These are phyloP conservation scores for Microbotryomycetes sp. DNA, from an alignment of 1,284 basidiomycete species.

Conservation along the genomic window DNA sequence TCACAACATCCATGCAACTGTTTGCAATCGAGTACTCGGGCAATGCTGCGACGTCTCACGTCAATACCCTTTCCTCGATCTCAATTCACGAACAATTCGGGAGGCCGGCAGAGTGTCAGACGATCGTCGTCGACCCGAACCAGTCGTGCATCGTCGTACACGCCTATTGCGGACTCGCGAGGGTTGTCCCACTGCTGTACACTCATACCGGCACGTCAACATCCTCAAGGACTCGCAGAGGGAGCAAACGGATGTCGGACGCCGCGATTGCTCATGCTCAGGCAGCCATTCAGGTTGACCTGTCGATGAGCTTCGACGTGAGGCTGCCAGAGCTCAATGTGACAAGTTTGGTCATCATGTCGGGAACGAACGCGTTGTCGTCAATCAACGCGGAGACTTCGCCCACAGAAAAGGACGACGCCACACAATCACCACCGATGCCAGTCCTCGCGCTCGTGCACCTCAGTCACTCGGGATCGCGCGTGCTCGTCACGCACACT, in stretches of 20 bases:
- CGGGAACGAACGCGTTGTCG: not conserved
- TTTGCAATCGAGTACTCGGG: conserved; percentile 21
- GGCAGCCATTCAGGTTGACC: too few species aligned
- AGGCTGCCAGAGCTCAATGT: conserved; percentile 31
- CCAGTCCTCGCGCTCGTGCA: conserved; percentile 8
- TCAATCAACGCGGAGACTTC: not conserved
- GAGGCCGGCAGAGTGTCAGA: conserved; percentile 17
- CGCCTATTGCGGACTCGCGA: conserved; percentile 33
- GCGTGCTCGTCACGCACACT: conserved; percentile 4
- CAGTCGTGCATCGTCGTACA: conserved; percentile 25
- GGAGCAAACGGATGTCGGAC: not conserved
- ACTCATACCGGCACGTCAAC: not conserved
- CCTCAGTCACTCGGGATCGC: conserved; percentile 8
- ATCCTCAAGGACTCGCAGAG: not conserved
- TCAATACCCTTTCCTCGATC: too few species aligned
- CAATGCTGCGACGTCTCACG: not conserved
- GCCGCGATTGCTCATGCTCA: not conserved
- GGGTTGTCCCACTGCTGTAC: conserved; percentile 29
- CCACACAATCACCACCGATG: too few species aligned
- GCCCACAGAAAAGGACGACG: not conserved
- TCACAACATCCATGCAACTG: conserved; percentile 32
- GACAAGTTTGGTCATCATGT: conserved; percentile 16
- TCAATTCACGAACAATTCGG: conserved; percentile 29
- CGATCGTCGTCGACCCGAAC: conserved; percentile 23
- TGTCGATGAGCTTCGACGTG: conserved; percentile 25